Conservation (phyloP, 768 basidiomycete genomes). For the Strobilomyces dryophilus region DNA sequence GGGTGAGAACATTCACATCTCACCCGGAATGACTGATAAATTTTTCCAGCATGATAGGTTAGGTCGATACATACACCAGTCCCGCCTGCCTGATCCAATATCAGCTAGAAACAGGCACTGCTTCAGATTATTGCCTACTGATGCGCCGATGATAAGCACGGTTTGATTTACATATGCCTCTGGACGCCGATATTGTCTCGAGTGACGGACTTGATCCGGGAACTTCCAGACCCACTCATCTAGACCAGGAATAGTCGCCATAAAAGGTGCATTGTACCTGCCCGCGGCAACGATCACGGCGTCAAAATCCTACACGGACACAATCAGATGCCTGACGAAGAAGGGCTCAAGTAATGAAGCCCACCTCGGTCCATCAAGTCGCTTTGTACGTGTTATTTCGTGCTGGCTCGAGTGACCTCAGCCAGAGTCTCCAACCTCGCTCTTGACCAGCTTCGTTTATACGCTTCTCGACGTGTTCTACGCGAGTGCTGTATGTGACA, state of each 20-base stretch:
- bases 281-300: constrained; percentile 12
- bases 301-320: constrained; percentile 12
- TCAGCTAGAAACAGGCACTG: not conserved
- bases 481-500: constrained; percentile 43
- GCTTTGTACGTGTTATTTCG: constrained; percentile 23
- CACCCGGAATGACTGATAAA: too few relatives aligned
- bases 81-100: constrained; percentile 1
- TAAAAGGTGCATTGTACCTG: constrained; percentile 8
- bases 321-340: not conserved
- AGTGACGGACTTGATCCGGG: constrained; percentile 33
- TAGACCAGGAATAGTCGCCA: constrained; percentile 16
- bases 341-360: not conserved
- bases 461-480: constrained; percentile 42
- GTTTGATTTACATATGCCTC: constrained; percentile 35
- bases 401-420: not conserved
- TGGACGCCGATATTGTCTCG: constrained; percentile 39
- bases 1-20: too few relatives aligned
- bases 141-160: constrained; percentile 38
- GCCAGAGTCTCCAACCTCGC: constrained; percentile 15
- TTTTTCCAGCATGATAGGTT: not conserved
- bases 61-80: constrained; percentile 10
- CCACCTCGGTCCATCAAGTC: constrained; percentile 26
- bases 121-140: not conserved
- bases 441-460: constrained; percentile 9
- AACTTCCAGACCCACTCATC: constrained; percentile 22